Evolutionary conservation across 129 eudicot genomes (phyloP).

Genomic region (sunflower (Helianthus annuus)): HanXRQr2.0-SUNRISE NC_035448.2:119620293-119620792

Average conservation of each 20-base stretch:
- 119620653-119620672: not conserved
- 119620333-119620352: too few species aligned
- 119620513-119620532: too few species aligned
- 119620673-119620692: not conserved
- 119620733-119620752: not conserved
- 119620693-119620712: not conserved
- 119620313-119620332: too few species aligned
- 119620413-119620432: too few species aligned
- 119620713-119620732: not conserved
- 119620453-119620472: too few species aligned
- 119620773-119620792: not conserved
- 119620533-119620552: not conserved
- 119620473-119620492: too few species aligned
- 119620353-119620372: too few species aligned
- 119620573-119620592: not conserved
- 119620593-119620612: not conserved
- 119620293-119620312: too few species aligned
- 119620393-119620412: too few species aligned
- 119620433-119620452: too few species aligned
- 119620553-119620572: not conserved
- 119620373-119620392: too few species aligned
- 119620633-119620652: not conserved
- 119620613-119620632: not conserved
- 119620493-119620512: too few species aligned
- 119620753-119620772: not conserved